These are phyloP conservation scores for Gaeumannomyces sp. DNA, from an alignment of 2,329 filamentous ascomycete genomes.

Conservation along the genomic window DNA sequence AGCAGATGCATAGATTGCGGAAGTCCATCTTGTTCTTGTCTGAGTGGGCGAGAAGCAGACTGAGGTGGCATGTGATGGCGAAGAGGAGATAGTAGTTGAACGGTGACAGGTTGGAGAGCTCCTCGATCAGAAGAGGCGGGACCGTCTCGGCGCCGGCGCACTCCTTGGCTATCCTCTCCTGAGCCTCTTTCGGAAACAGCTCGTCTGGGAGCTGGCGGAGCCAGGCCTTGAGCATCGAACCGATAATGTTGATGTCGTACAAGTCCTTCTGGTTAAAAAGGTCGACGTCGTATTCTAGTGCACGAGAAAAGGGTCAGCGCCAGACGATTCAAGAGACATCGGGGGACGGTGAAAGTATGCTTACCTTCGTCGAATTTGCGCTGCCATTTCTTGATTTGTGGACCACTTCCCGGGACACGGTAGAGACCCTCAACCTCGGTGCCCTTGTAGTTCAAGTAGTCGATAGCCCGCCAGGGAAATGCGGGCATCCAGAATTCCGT, in stretches of 20 bases:
- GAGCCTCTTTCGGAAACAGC: slow-evolving; percentile 78
- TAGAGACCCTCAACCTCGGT: slow-evolving; percentile 93
- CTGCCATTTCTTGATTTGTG: slow-evolving; percentile 91
- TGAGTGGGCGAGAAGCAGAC: slow-evolving; percentile 80
- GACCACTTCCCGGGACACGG: slow-evolving; percentile 82
- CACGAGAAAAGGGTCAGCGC: slow-evolving; percentile 16
- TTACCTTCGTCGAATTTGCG: slow-evolving; percentile 79
- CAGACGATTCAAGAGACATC: background rate
- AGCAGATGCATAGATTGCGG: slow-evolving; percentile 91
- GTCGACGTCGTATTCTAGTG: slow-evolving; percentile 75
- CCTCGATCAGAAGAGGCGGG: slow-evolving; percentile 76
- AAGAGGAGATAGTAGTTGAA: slow-evolving; percentile 98
- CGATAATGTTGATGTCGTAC: slow-evolving; percentile 94
- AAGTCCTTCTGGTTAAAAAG: slow-evolving; percentile 81
- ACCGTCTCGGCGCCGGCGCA: slow-evolving; percentile 74
- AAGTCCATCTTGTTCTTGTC: slow-evolving; percentile 99
- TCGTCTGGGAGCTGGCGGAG: slow-evolving; percentile 91
- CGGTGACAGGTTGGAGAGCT: slow-evolving; percentile 87
- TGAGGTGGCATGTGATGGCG: slow-evolving; percentile 93
- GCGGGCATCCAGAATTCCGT: slow-evolving; percentile 99
- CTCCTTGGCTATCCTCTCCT: slow-evolving; percentile 73
- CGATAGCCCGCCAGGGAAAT: slow-evolving; percentile 90
- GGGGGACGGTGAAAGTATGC: slow-evolving; percentile 15
- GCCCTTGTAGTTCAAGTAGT: slow-evolving; percentile 91
- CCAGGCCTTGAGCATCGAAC: slow-evolving; percentile 95